These are phyloP conservation scores for Aspergillus hiratsukae DNA, from an alignment of 2,329 filamentous ascomycete species.

Conservation along the genomic window DNA sequence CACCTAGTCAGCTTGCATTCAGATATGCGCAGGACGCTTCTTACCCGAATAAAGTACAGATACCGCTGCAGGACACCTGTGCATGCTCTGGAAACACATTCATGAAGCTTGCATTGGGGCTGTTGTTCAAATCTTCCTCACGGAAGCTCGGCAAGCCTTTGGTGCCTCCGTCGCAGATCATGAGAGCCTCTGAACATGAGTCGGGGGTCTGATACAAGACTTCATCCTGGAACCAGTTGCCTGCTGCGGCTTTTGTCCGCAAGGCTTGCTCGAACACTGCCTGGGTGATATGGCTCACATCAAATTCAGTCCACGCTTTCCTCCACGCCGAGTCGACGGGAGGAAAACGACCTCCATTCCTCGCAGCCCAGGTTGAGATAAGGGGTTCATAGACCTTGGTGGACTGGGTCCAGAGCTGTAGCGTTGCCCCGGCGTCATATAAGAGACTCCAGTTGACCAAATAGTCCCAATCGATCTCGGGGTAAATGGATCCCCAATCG, in stretches of 20 bases:
- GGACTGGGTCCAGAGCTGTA: conserved; percentile 7
- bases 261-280: conserved; percentile 3
- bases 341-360: conserved; percentile 5
- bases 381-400: conserved; percentile 3
- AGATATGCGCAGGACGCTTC: background rate
- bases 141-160: conserved; percentile 18
- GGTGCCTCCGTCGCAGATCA: conserved; percentile 23
- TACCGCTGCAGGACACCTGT: background rate
- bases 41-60: conserved; percentile 13
- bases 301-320: conserved; percentile 1
- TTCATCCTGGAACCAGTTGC: conserved; percentile 23
- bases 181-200: conserved; percentile 24
- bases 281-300: conserved; percentile 1
- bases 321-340: conserved; percentile 7
- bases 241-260: background rate
- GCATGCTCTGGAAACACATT: conserved; percentile 1
- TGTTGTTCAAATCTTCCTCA: conserved; percentile 7
- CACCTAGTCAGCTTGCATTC: background rate
- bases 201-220: conserved; percentile 16
- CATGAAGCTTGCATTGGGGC: conserved; percentile 9
- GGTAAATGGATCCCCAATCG: conserved; percentile 1
- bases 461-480: background rate
- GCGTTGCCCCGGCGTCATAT: background rate
- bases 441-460: conserved; percentile 3
- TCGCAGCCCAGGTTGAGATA: conserved; percentile 2